Conservation (phyloP, 495 filamentous ascomycete genomes). For the Neurospora sp. region DNA sequence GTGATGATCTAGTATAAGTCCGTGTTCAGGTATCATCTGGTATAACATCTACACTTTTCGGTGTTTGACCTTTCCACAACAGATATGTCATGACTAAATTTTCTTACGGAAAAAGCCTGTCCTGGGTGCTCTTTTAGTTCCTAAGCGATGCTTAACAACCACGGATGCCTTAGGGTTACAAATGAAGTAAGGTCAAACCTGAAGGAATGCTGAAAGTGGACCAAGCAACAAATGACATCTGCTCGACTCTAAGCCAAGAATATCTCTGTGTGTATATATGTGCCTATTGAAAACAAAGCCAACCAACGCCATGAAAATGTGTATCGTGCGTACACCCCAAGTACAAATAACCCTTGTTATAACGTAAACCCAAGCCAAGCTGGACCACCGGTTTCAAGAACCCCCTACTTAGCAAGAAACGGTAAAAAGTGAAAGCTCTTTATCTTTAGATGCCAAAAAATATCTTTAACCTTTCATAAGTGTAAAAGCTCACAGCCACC, state of each 20-base stretch:
- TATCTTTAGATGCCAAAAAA: slow-evolving; percentile 51
- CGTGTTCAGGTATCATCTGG: too few relatives aligned
- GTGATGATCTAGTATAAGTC: too few relatives aligned
- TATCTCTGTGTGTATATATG: neutral
- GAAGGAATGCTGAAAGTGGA: neutral
- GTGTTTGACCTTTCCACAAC: neutral
- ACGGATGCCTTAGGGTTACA: neutral
- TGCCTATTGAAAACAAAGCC: neutral
- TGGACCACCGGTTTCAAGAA: neutral
- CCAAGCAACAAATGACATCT: neutral
- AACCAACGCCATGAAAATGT: neutral
- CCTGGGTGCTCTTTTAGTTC: too few relatives aligned
- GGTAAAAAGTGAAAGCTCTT: slow-evolving; percentile 16
- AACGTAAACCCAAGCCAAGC: neutral
- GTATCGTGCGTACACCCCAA: neutral
- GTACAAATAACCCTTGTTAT: neutral
- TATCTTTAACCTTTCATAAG: slow-evolving; percentile 74
- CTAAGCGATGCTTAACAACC: neutral
- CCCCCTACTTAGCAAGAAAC: slow-evolving; percentile 3
- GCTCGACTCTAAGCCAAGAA: neutral
- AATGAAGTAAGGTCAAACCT: neutral
- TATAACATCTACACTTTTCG: neutral
- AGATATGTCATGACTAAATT: neutral
- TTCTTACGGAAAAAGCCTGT: neutral
- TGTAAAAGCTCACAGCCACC: slow-evolving; percentile 65